phyloP scores from a whole-genome alignment of 192 early-diverging fungal genomes.

The Linnemannia schmuckeri region DNA sequence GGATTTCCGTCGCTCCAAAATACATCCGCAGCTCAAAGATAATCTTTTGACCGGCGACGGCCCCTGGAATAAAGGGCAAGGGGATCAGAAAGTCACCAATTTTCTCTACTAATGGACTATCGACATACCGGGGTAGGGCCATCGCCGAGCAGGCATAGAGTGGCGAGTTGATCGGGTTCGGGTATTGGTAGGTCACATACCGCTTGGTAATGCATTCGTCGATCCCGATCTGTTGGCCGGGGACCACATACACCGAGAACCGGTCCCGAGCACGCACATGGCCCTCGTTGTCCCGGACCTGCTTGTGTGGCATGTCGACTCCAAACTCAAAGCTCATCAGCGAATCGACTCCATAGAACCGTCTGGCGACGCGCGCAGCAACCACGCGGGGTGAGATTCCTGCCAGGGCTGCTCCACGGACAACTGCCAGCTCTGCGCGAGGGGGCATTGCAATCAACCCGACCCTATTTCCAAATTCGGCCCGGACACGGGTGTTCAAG shows the following conservation, averaged over 20 bases:
- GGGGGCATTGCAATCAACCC: constrained; percentile 60
- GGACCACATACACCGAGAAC: constrained; percentile 59
- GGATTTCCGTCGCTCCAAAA: constrained; percentile 62
- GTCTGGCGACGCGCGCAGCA: constrained; percentile 58
- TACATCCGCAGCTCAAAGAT: constrained; percentile 59
- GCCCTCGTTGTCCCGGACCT: constrained; percentile 54
- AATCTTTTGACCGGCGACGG: constrained; percentile 27
- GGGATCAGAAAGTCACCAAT: constrained; percentile 48
- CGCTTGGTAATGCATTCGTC: constrained; percentile 47
- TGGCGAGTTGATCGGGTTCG: constrained; percentile 38
- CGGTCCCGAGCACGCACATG: constrained; percentile 55
- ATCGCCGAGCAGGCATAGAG: constrained; percentile 35
- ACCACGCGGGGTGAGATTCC: constrained; percentile 62
- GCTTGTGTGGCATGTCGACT: constrained; percentile 53
- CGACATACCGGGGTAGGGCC: constrained; percentile 39
- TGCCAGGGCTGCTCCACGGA: constrained; percentile 63
- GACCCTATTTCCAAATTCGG: constrained; percentile 58
- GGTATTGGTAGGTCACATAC: constrained; percentile 42
- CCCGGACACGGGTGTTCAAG: constrained; percentile 54
- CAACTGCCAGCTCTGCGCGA: constrained; percentile 65
- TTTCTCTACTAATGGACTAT: constrained; percentile 34
- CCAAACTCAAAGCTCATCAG: constrained; percentile 58
- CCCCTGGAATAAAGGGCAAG: constrained; percentile 38
- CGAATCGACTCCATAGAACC: constrained; percentile 64
- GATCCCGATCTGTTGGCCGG: constrained; percentile 57